Base-by-base conservation (phyloP, 75 land plant genomes). In the Chamaecyparis obtusa region DNA sequence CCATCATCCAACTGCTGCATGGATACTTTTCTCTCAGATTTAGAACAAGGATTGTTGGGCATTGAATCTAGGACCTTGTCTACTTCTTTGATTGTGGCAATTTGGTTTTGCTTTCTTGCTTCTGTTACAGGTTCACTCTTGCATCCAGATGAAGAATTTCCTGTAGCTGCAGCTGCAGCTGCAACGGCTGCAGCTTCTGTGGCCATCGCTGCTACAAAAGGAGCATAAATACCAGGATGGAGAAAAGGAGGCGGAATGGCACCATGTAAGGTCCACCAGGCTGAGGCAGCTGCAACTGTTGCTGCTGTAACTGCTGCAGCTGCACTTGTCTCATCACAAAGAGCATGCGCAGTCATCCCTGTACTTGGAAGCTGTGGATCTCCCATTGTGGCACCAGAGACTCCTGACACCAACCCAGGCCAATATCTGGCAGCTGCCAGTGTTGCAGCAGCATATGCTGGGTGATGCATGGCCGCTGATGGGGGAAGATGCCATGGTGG, bases 241-340 rank as follows among this genome's bases (percentile, higher is more conserved):
- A 91, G 81, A 79, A 91, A 89, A 87, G 92, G 90, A 39, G 93
- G 84, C 5, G 96, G 95, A 39, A 94, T 88, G 27, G 93, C 86
- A 44, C 97, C 96, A 76, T 97, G 96, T 71, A 95, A 89, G 35
- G 99, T 92, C 99, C 99, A 97, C 99, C 99, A 97, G 43, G 99
- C 97, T 69, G 96, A 92, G 44, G 99, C 99, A 76, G 99, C 99
- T n/a, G 97, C 96, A n/a, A 97, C 95, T 39, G 97, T 97, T 24
- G 97, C 97, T 75, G 93, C 95, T 87, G 96, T 96, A 32, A 97
- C 75, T 64, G 95, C 96, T 17, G 94, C 96, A 83, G 85, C 84
- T 49, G 90, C 90, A 48, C 89, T 88, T 60, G 72, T 72, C 74
- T 89, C 89, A 39, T 89, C 90, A 81, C 43, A 16, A 24, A 49